Conservation (phyloP, 2,329 filamentous ascomycete species). For the Penicillium aurantiogriseum region DNA sequence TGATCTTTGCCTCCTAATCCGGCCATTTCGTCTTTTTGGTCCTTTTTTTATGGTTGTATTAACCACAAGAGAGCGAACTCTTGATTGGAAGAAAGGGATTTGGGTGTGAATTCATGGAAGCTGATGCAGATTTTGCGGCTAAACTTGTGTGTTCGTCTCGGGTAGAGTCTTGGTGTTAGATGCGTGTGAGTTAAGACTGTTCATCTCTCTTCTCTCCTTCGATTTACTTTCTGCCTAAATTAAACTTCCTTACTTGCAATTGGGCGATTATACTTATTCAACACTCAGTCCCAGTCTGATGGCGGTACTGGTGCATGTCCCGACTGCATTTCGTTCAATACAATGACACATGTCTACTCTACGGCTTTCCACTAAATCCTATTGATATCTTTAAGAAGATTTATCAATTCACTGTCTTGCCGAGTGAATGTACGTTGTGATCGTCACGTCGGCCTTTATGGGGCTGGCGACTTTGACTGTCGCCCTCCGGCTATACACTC, state of each 20-base stretch:
- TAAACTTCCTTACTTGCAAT: background rate
- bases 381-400: background rate
- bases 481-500: constrained; percentile 24
- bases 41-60: background rate
- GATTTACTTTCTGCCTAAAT: background rate
- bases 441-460: constrained; percentile 22
- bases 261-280: background rate
- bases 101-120: background rate
- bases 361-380: background rate
- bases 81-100: background rate
- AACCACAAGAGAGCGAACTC: background rate
- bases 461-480: constrained; percentile 21
- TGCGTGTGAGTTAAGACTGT: background rate
- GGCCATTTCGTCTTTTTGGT: background rate
- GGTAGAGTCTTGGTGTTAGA: background rate
- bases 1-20: constrained; percentile 4
- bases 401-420: background rate
- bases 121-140: background rate
- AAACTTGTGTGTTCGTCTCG: background rate
- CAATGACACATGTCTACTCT: background rate
- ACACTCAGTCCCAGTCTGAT: background rate
- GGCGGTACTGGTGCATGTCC: background rate
- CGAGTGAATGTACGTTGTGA: constrained; percentile 24
- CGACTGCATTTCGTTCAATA: background rate
- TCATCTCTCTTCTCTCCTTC: background rate